Evolutionary conservation across 2,329 filamentous ascomycete genomes (phyloP), one percentile per base, ranked within the genome.

Genomic region (Corynespora cassiicola): DNA sequence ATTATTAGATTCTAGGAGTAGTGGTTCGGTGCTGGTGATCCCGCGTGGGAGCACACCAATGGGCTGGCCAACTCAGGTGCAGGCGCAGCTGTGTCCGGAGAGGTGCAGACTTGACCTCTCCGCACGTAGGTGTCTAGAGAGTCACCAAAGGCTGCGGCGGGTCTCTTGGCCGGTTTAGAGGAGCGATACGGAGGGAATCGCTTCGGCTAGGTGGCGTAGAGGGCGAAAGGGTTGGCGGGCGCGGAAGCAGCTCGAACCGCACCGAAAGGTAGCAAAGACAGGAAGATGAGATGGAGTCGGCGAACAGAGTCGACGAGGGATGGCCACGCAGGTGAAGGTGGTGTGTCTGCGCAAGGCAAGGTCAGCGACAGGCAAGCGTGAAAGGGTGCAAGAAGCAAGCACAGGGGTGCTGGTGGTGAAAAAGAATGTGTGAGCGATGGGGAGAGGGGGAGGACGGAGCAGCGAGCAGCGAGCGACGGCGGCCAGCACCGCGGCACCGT

Each of bases 41-140:
- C 63, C 62, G 28, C 32, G 19, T 52, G 59, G 63, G 61, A 65
- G 50, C 53, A 55, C 60, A 57, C 45, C 43, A 33, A 44, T 36
- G 42, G 48, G 47, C 54, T 54, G 51, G 37, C 61, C 63, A 68
- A 48, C 57, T 40, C 54, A 56, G 54, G 48, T 50, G 44, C 49
- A 47, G 46, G 43, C 32, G 47, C 51, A 54, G 48, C 21, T 56
- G 33, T 64, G 65, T 68, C 65, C 66, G 68, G 68, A 71, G 67
- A 71, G 67, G 68, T 63, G 50, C 49, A 57, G 39, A 32, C 43
- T 48, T 49, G 49, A 66, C 67, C 68, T 69, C 68, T 61, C 68
- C 68, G 68, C 65, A 71, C 68, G 57, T 47, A 42, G 45, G 44
- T 25, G 22, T 35, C 39, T 37, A 43, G 47, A 41, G 42, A 42